Conservation (phyloP, 2,329 filamentous ascomycete genomes). For the Fusarium vanettenii region DNA sequence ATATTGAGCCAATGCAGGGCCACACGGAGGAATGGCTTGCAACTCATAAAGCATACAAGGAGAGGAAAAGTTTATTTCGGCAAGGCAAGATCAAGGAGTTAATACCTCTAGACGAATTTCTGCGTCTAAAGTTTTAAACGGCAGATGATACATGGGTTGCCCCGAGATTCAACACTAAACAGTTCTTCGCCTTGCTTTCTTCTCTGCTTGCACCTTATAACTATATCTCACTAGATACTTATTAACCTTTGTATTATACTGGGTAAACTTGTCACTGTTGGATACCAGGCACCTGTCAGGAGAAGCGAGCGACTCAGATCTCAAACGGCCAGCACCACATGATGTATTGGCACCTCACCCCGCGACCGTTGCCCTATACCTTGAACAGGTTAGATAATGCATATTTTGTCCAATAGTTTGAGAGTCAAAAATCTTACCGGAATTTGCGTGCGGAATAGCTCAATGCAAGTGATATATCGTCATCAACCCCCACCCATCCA, state of each 20-base stretch:
- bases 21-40: conserved; percentile 20
- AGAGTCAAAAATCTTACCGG: background rate
- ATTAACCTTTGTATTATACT: too few species aligned
- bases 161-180: background rate
- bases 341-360: background rate
- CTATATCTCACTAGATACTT: too few species aligned
- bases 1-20: conserved; percentile 16
- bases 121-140: background rate
- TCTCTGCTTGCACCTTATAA: background rate
- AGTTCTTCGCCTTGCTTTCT: background rate
- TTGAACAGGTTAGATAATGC: background rate
- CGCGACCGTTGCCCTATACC: background rate
- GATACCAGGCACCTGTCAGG: background rate
- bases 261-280: background rate
- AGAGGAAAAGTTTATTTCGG: background rate
- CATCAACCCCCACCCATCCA: background rate
- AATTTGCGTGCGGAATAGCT: background rate
- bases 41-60: background rate
- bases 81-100: background rate
- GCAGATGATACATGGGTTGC: too few species aligned
- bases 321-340: background rate
- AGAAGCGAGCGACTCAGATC: background rate
- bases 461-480: background rate
- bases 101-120: background rate
- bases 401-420: accelerated